These are phyloP conservation scores for Stereum hirsutum DNA, from an alignment of 1,284 basidiomycete genomes.

Conservation along the genomic window DNA sequence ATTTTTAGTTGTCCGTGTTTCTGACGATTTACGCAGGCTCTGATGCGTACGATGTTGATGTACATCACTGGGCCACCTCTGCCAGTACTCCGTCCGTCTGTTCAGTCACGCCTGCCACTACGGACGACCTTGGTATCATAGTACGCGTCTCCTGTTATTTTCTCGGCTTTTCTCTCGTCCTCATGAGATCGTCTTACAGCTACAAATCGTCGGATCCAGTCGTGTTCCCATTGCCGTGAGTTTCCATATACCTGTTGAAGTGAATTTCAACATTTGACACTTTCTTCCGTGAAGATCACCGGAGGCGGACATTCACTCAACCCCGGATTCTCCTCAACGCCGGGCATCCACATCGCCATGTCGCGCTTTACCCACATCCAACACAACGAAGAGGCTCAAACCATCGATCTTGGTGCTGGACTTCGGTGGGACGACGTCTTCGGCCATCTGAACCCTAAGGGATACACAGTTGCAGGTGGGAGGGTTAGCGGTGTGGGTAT, in stretches of 20 bases:
- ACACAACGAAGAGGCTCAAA: conserved; percentile 20
- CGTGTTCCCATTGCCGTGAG: conserved; percentile 28
- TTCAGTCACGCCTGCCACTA: too few relatives aligned
- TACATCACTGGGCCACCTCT: too few relatives aligned
- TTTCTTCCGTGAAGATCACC: conserved; percentile 35
- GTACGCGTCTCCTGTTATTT: too few relatives aligned
- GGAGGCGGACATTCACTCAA: conserved; percentile 40
- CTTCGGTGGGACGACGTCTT: conserved; percentile 43
- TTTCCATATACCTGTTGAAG: not conserved
- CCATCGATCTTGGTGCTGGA: conserved; percentile 37
- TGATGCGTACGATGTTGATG: too few relatives aligned
- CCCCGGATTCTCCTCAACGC: conserved; percentile 39
- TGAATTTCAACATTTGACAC: not conserved
- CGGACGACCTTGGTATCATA: too few relatives aligned
- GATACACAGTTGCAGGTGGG: conserved; percentile 37
- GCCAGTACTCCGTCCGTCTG: too few relatives aligned
- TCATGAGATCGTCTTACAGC: too few relatives aligned
- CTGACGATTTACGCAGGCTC: too few relatives aligned
- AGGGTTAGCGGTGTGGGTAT: conserved; percentile 35
- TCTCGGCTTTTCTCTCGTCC: too few relatives aligned
- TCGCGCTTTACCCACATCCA: conserved; percentile 29
- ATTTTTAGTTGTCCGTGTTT: too few relatives aligned
- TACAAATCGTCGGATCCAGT: conserved; percentile 32
- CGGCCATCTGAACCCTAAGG: conserved; percentile 22
- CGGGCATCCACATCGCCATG: conserved; percentile 43